A percentile compares a stretch with the other conserved stretches of the same genome.
Conservation (phyloP, 73 alveolate species). For the Tetrahymena thermophila region DNA sequence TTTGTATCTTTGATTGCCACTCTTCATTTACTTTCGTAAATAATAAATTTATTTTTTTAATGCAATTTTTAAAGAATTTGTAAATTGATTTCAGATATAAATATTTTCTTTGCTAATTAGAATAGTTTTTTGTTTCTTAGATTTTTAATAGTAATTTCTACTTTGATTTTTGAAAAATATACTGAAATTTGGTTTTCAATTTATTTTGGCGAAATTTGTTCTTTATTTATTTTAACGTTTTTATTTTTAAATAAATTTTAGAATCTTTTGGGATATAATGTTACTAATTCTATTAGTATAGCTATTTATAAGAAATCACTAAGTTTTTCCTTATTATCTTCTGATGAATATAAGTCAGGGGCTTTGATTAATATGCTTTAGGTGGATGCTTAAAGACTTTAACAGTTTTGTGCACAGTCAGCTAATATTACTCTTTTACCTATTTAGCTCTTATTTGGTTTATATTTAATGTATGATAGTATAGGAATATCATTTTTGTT, state of each 20-base stretch:
- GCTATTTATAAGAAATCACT: conserved; percentile 18
- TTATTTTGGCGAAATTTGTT: not conserved
- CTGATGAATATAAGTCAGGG: conserved; percentile 5
- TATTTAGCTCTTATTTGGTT: conserved; percentile 1
- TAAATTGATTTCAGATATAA: too few species aligned
- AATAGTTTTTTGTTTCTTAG: not conserved
- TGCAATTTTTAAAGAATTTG: not conserved
- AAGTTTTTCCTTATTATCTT: conserved; percentile 3
- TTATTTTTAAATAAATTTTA: not conserved
- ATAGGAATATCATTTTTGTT: conserved; percentile 31
- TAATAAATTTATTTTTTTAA: not conserved
- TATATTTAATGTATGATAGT: conserved; percentile 24
- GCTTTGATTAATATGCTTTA: conserved; percentile 21
- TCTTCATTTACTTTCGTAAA: conserved; percentile 14
- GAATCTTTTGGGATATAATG: conserved; percentile 26
- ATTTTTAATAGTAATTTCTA: too few species aligned
- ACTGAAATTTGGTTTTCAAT: not conserved
- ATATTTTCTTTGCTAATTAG: too few species aligned
- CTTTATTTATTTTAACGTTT: not conserved
- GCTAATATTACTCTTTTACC: conserved; percentile 17
- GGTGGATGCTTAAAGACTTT: conserved; percentile 29
- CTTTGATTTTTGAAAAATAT: not conserved
- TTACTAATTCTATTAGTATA: conserved; percentile 1
- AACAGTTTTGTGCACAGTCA: not conserved
- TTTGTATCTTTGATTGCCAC: conserved; percentile 1